Evolutionary conservation across 495 filamentous ascomycete species (phyloP).

Genomic region (Tirmania nivea): DNA sequence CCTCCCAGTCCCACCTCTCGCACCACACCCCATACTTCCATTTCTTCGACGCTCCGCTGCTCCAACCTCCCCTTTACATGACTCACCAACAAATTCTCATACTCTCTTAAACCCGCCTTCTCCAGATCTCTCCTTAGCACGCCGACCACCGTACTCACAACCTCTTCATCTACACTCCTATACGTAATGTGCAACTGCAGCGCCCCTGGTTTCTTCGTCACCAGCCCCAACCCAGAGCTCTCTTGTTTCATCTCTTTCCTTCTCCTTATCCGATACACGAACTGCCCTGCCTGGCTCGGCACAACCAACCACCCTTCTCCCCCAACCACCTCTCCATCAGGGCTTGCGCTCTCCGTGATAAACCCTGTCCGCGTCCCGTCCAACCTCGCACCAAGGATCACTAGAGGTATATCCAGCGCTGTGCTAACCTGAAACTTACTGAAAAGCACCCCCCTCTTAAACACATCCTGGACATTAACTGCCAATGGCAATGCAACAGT

Average conservation of each 20-base stretch:
- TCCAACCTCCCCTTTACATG: constrained; percentile 32
- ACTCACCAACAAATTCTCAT: constrained; percentile 27
- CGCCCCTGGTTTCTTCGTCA: neutral
- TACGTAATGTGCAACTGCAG: neutral
- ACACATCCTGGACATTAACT: constrained; percentile 91
- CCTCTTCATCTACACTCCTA: neutral
- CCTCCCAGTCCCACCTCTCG: constrained; percentile 21
- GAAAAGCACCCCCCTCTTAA: constrained; percentile 62
- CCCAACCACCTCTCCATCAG: constrained; percentile 31
- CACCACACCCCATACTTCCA: constrained; percentile 34
- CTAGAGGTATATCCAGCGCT: constrained; percentile 46
- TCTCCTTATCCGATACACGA: constrained; percentile 60
- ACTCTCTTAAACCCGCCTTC: constrained; percentile 22
- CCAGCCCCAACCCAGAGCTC: neutral
- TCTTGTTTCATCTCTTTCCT: constrained; percentile 8
- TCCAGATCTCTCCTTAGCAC: constrained; percentile 9
- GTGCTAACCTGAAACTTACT: constrained; percentile 78
- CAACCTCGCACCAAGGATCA: constrained; percentile 48
- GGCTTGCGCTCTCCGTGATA: constrained; percentile 32
- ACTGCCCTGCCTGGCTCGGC: constrained; percentile 53
- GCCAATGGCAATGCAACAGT: constrained; percentile 57
- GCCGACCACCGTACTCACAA: neutral
- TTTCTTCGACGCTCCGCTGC: constrained; percentile 31
- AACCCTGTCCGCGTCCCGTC: constrained; percentile 33
- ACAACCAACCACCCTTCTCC: constrained; percentile 43